These are phyloP conservation scores for Cryptomeria japonica DNA, from an alignment of 75 land plant species.

Conservation along the genomic window DNA sequence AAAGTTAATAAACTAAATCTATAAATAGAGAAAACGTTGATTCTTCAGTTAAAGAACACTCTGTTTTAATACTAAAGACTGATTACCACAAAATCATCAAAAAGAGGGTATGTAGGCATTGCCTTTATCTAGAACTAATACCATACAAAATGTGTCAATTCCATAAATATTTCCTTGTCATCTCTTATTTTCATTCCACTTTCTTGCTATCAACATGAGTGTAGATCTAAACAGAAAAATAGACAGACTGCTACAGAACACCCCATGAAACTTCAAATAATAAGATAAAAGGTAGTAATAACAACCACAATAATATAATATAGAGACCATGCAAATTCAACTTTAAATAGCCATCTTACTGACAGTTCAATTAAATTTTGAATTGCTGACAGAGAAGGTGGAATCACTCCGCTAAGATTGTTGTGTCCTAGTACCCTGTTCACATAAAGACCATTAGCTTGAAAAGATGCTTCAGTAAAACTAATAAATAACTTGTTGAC, in stretches of 20 bases:
- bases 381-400: slow-evolving; percentile 40
- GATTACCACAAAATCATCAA: not conserved
- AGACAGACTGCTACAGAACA: not conserved
- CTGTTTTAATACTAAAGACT: not conserved
- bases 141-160: not conserved
- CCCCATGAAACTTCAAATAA: not conserved
- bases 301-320: not conserved
- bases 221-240: not conserved
- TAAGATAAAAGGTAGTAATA: not conserved
- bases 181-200: not conserved
- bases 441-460: not conserved
- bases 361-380: slow-evolving; percentile 50
- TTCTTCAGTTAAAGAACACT: not conserved
- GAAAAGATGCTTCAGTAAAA: not conserved
- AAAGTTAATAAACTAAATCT: not conserved
- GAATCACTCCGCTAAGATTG: slow-evolving; percentile 33
- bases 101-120: not conserved
- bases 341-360: slow-evolving; percentile 12
- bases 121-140: not conserved
- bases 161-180: not conserved
- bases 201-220: slow-evolving; percentile 1
- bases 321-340: slow-evolving; percentile 7
- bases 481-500: not conserved
- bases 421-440: slow-evolving; percentile 22
- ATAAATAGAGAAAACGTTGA: not conserved